Evolutionary conservation across 1,284 basidiomycete genomes (phyloP), one percentile per base, ranked within the genome.

Genomic region (Microbotryum scabiosae): DNA sequence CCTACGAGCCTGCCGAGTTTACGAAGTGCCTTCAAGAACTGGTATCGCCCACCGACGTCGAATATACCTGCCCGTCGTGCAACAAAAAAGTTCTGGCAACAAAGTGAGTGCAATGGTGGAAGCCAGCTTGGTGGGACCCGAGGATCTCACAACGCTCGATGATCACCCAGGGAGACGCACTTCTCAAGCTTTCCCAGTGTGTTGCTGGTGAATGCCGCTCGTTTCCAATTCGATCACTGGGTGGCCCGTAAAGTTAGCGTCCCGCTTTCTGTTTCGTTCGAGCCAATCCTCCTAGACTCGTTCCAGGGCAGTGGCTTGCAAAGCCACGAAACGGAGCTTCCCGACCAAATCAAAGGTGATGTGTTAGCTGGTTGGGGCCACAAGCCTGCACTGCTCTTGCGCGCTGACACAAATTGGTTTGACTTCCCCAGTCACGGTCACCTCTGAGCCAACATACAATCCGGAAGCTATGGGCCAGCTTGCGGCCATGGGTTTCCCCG

Each of bases 201-300:
- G 2, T 80, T 98, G 0, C 85, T 94, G 5, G 75, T 99, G 1
- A 93, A 97, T 70, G 86, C 91, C 57, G 90, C 89, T 71, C 93
- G 96, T 71, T 97, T 97, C 79, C 89, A 94, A 76, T 82, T 97
- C 7, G 85, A 94, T 57, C 93, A 93, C 72, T 98, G 94, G 94
- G 90, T 98, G 4, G 94, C 96, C 0, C 83, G 87, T 6, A 98
- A 98, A 75, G 82, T 97, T 43, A 90, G 96, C 67, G 88, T 98
- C 28, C 92, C 92, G 0, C 77, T 97, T 25, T 74, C 83, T n/a
- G 78, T 97, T 0, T 85, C 87, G 0, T 69, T 78, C 8, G 84
- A 88, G 60, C 69, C 74, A 2, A 76, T 93, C 51, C 74, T 78
- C 18, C 81, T 97, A 45, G 86, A 88, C 61, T 70, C 75, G 6